Evolutionary conservation across 2,329 filamentous ascomycete species (phyloP), one percentile per base, ranked within the genome.

Genomic region (Sclerotinia sclerotiorum): DNA sequence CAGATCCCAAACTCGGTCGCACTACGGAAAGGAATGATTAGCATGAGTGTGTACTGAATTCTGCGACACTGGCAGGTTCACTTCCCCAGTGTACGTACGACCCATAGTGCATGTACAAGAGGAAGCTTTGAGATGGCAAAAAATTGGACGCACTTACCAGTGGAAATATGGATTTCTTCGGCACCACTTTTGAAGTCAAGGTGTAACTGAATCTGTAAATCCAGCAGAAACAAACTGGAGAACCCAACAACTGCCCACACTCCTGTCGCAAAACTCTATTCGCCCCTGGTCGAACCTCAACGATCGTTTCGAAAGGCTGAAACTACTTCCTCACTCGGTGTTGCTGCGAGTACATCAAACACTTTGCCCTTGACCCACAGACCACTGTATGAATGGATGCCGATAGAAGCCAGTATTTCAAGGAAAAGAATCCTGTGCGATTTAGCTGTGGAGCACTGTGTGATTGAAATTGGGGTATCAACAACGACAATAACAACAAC

Each of bases 11-110:
- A 60, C 49, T 65, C 65, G 57, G 49, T 65, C 65, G 60, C 67
- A 46, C 73, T 74, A 69, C 68, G 67, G 68, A 52, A 58, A 66
- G 58, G 51, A 48, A 54, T 61, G 63, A 71, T 74, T 69, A 75
- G 72, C 74, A 74, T 72, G 35, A 55, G 32, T 44, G 55, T 51
- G 42, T n/a, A 42, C 19, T 11, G 15, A 29, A 54, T 55, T 63
- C 65, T 63, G 65, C 57, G 57, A 67, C 35, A 63, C 35, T 32
- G 32, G 21, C 29, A 67, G 35, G 35, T 55, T 55, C 57, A 39
- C 39, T n/a, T 49, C 29, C 54, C 54, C 52, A 35, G 48, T 35
- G 24, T 49, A 49, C 44, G 44, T 42, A 42, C 39, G 44, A 21
- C 27, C 27, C n/a, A 29, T 17, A 24, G 35, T n/a, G 58, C 32